Conservation (phyloP, 1,139 yeast species). For the Sugiyamaella sp. region DNA sequence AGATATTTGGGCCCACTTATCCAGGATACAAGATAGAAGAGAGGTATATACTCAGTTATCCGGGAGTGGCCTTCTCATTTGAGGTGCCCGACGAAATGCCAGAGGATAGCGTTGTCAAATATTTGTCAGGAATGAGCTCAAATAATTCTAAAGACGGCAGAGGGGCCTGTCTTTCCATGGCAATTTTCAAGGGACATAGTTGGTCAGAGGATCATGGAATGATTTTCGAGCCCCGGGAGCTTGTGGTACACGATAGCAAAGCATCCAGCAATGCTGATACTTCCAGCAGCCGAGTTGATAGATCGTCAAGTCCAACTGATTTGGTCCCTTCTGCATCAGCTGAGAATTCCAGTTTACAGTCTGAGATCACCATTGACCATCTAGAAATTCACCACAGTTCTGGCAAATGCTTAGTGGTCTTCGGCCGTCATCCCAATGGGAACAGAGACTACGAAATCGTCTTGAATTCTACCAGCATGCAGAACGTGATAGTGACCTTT, state of each 20-base stretch:
- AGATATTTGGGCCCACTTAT: slow-evolving; percentile 42
- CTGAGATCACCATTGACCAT: slow-evolving; percentile 4
- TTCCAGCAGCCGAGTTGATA: background rate
- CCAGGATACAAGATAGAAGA: slow-evolving; percentile 36
- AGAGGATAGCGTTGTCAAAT: slow-evolving; percentile 26
- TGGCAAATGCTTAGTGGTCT: slow-evolving; percentile 24
- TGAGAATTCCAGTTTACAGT: slow-evolving; percentile 1
- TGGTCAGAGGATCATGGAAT: slow-evolving; percentile 35
- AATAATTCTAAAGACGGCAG: slow-evolving; percentile 26
- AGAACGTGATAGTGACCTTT: slow-evolving; percentile 37
- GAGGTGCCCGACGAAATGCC: slow-evolving; percentile 23
- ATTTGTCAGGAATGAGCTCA: slow-evolving; percentile 17
- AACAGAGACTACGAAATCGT: slow-evolving; percentile 20
- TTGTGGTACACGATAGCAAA: background rate
- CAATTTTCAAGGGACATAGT: slow-evolving; percentile 37
- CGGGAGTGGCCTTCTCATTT: slow-evolving; percentile 41
- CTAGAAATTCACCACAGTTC: slow-evolving; percentile 26
- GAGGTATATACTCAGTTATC: slow-evolving; percentile 37
- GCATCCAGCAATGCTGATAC: slow-evolving; percentile 5
- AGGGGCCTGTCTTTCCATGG: slow-evolving; percentile 35
- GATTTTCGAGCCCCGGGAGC: slow-evolving; percentile 16
- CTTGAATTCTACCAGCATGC: slow-evolving; percentile 33
- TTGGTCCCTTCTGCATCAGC: background rate
- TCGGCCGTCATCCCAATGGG: slow-evolving; percentile 28
- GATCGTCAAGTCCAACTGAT: slow-evolving; percentile 3